Conservation (phyloP, 768 basidiomycete species). For the Infundibulicybe gibba region DNA sequence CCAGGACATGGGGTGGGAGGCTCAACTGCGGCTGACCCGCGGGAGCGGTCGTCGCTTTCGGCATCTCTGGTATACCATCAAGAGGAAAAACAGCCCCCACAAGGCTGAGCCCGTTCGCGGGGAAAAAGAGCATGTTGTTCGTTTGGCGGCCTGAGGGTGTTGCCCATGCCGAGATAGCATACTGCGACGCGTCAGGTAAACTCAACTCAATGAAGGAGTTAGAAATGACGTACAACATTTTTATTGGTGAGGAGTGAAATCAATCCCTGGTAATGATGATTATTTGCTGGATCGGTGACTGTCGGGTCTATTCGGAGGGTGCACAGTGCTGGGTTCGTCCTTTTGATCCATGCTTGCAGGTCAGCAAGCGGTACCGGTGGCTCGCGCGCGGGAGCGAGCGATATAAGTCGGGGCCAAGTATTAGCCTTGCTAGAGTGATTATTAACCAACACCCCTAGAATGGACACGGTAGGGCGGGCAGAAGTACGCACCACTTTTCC, state of each 20-base stretch:
- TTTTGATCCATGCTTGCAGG: constrained; percentile 46
- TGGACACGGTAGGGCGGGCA: not conserved
- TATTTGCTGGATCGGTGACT: constrained; percentile 34
- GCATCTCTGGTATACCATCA: constrained; percentile 50
- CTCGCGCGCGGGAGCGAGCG: constrained; percentile 36
- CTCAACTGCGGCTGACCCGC: not conserved
- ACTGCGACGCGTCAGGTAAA: constrained; percentile 28
- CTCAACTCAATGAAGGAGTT: not conserved
- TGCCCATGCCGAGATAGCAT: constrained; percentile 48
- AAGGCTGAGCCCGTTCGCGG: constrained; percentile 27
- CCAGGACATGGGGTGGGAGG: no score
- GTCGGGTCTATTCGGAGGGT: constrained; percentile 30
- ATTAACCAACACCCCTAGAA: not conserved
- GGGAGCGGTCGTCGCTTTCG: constrained; percentile 17
- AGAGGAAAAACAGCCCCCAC: constrained; percentile 47
- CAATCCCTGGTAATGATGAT: constrained; percentile 37
- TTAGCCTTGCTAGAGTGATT: constrained; percentile 36
- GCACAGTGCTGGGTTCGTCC: constrained; percentile 35
- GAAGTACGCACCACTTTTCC: constrained; percentile 25
- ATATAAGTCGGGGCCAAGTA: constrained; percentile 49
- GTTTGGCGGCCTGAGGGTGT: constrained; percentile 36
- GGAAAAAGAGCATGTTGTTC: constrained; percentile 46
- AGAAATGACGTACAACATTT: constrained; percentile 36
- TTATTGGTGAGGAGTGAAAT: constrained; percentile 36
- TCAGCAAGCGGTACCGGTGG: constrained; percentile 33